These are phyloP conservation scores for Naganishia vaughanmartiniae DNA, from an alignment of 768 basidiomycete species.

Conservation along the genomic window DNA sequence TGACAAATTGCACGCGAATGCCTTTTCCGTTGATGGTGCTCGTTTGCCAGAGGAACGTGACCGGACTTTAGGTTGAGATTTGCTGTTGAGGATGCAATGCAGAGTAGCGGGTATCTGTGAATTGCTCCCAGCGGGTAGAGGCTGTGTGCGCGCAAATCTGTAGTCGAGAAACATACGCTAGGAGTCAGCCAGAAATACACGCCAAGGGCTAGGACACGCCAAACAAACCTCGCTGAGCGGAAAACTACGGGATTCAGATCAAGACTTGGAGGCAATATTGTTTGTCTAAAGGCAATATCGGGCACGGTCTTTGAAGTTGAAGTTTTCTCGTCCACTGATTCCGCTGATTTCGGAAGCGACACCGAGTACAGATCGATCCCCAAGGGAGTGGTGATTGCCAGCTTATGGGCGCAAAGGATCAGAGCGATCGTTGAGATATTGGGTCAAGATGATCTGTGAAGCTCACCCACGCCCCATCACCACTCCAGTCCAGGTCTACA, in stretches of 20 bases:
- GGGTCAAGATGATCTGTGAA: background rate
- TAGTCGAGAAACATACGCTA: too few species aligned
- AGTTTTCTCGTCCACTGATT: constrained; percentile 11
- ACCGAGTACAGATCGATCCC: constrained; percentile 39
- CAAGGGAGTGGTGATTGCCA: constrained; percentile 44
- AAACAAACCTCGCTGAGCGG: constrained; percentile 47
- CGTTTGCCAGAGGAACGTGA: constrained; percentile 23
- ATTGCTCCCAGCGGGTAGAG: constrained; percentile 2
- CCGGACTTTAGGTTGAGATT: constrained; percentile 27
- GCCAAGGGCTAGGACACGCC: background rate
- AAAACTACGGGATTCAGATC: constrained; percentile 43
- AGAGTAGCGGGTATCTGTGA: constrained; percentile 37
- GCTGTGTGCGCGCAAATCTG: constrained; percentile 6
- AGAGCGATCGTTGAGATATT: background rate
- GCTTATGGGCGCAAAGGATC: constrained; percentile 29
- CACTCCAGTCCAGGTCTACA: constrained; percentile 78
- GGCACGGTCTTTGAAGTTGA: background rate
- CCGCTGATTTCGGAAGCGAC: constrained; percentile 15
- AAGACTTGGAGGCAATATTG: constrained; percentile 38
- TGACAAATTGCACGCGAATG: constrained; percentile 14
- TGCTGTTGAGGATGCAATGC: constrained; percentile 45
- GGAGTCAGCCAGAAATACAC: too few species aligned
- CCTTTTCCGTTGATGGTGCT: constrained; percentile 17
- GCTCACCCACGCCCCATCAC: constrained; percentile 54
- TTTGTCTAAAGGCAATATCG: constrained; percentile 3